Conservation (phyloP, 257 asterid genomes). For the Handroanthus guayacan region DNA sequence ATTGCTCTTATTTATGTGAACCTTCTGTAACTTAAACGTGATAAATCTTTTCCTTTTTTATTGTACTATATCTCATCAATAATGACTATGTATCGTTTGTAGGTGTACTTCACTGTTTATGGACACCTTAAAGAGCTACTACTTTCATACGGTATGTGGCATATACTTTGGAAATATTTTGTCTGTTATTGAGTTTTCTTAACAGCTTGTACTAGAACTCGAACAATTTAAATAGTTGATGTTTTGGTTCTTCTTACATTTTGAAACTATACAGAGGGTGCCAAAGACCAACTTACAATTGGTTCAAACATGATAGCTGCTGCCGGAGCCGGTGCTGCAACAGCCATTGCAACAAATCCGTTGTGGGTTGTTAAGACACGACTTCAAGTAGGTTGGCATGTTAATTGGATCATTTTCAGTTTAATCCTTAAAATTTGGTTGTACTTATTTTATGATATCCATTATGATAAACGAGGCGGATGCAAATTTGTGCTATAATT, state of each 20-base stretch:
- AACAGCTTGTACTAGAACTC: constrained; percentile 15
- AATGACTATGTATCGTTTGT: constrained; percentile 44
- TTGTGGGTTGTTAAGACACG: constrained; percentile 97
- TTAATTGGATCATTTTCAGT: not conserved
- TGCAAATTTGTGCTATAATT: not conserved
- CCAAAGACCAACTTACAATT: constrained; percentile 64
- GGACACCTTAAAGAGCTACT: constrained; percentile 80
- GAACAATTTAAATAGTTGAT: constrained; percentile 19
- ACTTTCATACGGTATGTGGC: constrained; percentile 69
- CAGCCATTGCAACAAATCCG: constrained; percentile 80
- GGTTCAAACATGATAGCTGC: constrained; percentile 90
- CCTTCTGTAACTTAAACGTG: no score
- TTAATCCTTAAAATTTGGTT: not conserved
- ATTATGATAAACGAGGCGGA: not conserved
- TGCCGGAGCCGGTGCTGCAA: constrained; percentile 94
- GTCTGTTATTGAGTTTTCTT: not conserved
- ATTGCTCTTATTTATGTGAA: not conserved
- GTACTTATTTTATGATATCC: not conserved
- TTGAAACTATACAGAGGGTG: constrained; percentile 56
- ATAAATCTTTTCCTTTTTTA: not conserved
- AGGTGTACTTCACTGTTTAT: constrained; percentile 97
- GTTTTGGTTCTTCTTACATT: constrained; percentile 14
- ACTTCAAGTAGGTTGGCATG: constrained; percentile 75
- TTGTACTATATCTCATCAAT: constrained; percentile 1
- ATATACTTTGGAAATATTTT: constrained; percentile 14